These are phyloP conservation scores for Colletotrichum tamarilloi DNA, from an alignment of 2,329 filamentous ascomycete species.

Conservation along the genomic window DNA sequence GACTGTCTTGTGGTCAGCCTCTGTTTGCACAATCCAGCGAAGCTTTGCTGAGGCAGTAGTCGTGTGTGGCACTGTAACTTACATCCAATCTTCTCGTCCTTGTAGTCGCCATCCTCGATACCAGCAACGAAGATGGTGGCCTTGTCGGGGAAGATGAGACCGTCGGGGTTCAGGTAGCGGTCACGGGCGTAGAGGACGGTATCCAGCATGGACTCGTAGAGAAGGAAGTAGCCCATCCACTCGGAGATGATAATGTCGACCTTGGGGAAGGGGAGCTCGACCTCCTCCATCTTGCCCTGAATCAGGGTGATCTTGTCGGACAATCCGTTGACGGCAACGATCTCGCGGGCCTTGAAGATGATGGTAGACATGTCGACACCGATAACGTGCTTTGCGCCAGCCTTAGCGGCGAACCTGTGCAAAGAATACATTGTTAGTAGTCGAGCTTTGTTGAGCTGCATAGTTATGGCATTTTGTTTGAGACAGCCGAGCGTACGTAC, in stretches of 20 bases:
- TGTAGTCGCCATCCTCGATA: slow-evolving; percentile 99
- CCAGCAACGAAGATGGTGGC: slow-evolving; percentile 96
- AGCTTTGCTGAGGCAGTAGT: background rate
- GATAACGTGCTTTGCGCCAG: slow-evolving; percentile 97
- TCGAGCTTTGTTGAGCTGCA: background rate
- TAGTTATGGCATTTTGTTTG: slow-evolving; percentile 23
- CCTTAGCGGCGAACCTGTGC: slow-evolving; percentile 91
- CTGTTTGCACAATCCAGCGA: background rate
- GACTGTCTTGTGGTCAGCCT: slow-evolving; percentile 65
- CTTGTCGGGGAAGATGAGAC: slow-evolving; percentile 98
- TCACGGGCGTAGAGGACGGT: slow-evolving; percentile 97
- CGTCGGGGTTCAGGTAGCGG: slow-evolving; percentile 86
- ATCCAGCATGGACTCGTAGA: slow-evolving; percentile 99
- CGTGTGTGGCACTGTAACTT: slow-evolving; percentile 52
- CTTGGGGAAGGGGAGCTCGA: slow-evolving; percentile 90
- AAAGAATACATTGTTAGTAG: slow-evolving; percentile 20
- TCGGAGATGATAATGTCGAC: slow-evolving; percentile 99
- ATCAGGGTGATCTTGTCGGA: slow-evolving; percentile 96
- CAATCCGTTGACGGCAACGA: slow-evolving; percentile 92
- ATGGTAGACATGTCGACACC: slow-evolving; percentile 99
- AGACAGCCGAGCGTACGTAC: slow-evolving; percentile 62
- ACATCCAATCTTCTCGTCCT: slow-evolving; percentile 99
- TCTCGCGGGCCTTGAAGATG: slow-evolving; percentile 97
- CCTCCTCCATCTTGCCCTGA: slow-evolving; percentile 99
- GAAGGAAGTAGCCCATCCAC: slow-evolving; percentile 99